phyloP scores from a whole-genome alignment of 257 asterid species.

The Nicotiana attenuata region DNA sequence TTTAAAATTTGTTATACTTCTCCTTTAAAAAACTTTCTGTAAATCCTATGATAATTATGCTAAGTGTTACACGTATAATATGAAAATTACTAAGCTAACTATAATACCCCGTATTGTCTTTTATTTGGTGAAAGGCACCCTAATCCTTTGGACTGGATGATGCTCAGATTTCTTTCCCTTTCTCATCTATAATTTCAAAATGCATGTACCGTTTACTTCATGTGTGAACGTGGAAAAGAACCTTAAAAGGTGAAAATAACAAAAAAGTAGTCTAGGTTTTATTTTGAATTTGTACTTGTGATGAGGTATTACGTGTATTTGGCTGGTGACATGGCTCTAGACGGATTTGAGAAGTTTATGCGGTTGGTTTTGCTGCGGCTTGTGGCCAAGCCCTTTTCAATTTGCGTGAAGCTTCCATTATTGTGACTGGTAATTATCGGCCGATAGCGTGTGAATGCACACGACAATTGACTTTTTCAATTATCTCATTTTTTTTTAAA shows the following conservation, averaged over 20 bases:
- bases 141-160: neutral
- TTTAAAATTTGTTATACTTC: neutral
- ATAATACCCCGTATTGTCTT: neutral
- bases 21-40: neutral
- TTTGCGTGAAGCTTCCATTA: neutral
- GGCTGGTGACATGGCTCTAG: neutral
- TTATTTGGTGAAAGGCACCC: neutral
- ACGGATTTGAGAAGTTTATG: constrained; percentile 3
- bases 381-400: neutral
- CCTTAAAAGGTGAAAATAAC: neutral
- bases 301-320: neutral
- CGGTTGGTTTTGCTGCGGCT: neutral
- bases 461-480: neutral
- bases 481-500: neutral
- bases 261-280: neutral
- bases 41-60: neutral
- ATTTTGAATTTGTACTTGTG: neutral
- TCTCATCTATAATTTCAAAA: neutral
- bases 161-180: neutral
- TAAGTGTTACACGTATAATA: neutral
- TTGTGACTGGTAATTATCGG: neutral
- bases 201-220: constrained; percentile 3
- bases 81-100: neutral
- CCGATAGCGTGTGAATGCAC: neutral
- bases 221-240: neutral